Conservation (phyloP, 192 early-diverging fungal species). For the Pecoramyces ruminantium region DNA sequence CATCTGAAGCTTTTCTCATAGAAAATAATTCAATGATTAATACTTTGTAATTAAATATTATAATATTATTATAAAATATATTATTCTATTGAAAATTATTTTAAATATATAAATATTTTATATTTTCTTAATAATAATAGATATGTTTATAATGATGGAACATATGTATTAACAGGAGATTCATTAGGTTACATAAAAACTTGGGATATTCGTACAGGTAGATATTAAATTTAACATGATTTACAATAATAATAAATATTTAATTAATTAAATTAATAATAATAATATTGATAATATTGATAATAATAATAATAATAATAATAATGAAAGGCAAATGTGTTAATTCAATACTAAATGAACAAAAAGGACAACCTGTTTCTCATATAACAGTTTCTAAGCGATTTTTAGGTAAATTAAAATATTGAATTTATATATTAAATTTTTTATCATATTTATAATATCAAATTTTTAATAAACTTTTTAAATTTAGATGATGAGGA, state of each 20-base stretch:
- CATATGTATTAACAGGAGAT: conserved; percentile 65
- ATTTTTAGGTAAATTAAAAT: not conserved
- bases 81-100: not conserved
- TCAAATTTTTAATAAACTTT: no score
- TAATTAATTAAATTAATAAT: conserved; percentile 2
- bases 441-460: not conserved
- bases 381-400: conserved; percentile 36
- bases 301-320: not conserved
- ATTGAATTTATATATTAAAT: not conserved
- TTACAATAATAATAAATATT: no score
- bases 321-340: conserved; percentile 25
- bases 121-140: not conserved
- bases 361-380: conserved; percentile 56
- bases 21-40: conserved; percentile 69
- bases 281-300: not conserved
- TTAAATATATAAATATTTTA: not conserved
- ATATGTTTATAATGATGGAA: conserved; percentile 48
- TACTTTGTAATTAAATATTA: conserved; percentile 28
- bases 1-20: conserved; percentile 9
- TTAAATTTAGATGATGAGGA: conserved; percentile 18
- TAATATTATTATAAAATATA: no score
- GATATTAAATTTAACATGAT: no score
- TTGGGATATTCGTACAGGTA: conserved; percentile 73
- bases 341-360: conserved; percentile 39
- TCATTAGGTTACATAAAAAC: conserved; percentile 73